These are phyloP conservation scores for Ganoderma sinense DNA, from an alignment of 1,284 basidiomycete genomes.

Conservation along the genomic window DNA sequence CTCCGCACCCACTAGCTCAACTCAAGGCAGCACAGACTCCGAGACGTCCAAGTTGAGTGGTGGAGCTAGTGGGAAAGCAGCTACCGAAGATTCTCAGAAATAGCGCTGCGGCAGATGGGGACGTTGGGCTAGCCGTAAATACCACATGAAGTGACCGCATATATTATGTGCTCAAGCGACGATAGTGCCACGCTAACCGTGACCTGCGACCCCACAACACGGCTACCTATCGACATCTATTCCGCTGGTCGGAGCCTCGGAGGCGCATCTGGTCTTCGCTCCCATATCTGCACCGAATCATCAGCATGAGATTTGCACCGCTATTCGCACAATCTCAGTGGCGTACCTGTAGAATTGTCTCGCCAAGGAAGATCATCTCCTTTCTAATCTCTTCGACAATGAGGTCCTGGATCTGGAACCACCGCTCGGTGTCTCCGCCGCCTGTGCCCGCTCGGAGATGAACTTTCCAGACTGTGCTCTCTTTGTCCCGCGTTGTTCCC, in stretches of 20 bases:
- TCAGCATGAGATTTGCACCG: constrained; percentile 1
- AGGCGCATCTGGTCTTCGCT: constrained; percentile 48
- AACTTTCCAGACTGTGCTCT: constrained; percentile 90
- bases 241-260: constrained; percentile 30
- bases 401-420: constrained; percentile 97
- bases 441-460: constrained; percentile 84
- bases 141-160: not conserved
- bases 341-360: constrained; percentile 90
- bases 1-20: not conserved
- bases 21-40: constrained; percentile 9
- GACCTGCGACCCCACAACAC: not conserved
- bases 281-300: constrained; percentile 66
- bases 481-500: constrained; percentile 90
- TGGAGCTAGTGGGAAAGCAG: not conserved
- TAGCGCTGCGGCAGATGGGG: not conserved
- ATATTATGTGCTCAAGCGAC: not conserved
- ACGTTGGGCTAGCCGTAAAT: not conserved
- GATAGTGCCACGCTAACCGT: not conserved
- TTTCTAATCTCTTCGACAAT: constrained; percentile 95
- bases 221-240: constrained; percentile 34
- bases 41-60: not conserved
- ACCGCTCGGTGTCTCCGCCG: constrained; percentile 88
- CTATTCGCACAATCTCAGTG: not conserved
- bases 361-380: constrained; percentile 98
- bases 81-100: not conserved